Evolutionary conservation across 176 grass and related monocot species (phyloP).

Genomic region (Cenchrus fungigraminus): DNA sequence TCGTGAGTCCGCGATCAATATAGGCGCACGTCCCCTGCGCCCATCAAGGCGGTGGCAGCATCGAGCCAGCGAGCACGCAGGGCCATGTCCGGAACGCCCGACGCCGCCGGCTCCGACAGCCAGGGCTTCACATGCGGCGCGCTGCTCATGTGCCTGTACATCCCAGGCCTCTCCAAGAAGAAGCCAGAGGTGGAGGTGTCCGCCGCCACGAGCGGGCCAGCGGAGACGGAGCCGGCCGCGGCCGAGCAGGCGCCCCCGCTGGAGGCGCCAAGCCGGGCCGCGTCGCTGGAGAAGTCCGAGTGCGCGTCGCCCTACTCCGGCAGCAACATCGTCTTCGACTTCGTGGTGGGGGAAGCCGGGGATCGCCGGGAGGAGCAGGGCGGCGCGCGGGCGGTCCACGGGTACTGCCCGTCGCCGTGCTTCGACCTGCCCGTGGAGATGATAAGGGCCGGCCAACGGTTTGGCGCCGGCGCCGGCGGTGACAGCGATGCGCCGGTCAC

Average conservation of each 20-base stretch:
- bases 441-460: slow-evolving; percentile 36
- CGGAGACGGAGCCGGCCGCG: not conserved
- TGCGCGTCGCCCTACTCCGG: slow-evolving; percentile 46
- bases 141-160: slow-evolving; percentile 49
- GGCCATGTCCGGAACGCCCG: slow-evolving; percentile 34
- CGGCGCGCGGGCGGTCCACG: not conserved
- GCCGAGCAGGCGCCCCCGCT: not conserved
- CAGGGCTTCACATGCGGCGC: slow-evolving; percentile 47
- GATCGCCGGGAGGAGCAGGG: not conserved
- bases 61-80: slow-evolving; percentile 22
- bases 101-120: slow-evolving; percentile 25
- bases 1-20: not conserved
- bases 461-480: not conserved
- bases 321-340: slow-evolving; percentile 54
- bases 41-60: not conserved
- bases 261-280: not conserved
- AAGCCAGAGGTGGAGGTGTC: slow-evolving; percentile 26
- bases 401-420: slow-evolving; percentile 57
- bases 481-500: slow-evolving; percentile 23
- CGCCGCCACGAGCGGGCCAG: not conserved
- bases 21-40: not conserved
- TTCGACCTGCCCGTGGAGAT: slow-evolving; percentile 58
- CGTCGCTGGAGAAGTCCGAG: slow-evolving; percentile 40
- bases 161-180: slow-evolving; percentile 48
- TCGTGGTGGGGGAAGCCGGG: slow-evolving; percentile 8